Evolutionary conservation across 139 green algal genomes (phyloP), one percentile per base, ranked within the genome.

Genomic region (Microglena sp.): DNA sequence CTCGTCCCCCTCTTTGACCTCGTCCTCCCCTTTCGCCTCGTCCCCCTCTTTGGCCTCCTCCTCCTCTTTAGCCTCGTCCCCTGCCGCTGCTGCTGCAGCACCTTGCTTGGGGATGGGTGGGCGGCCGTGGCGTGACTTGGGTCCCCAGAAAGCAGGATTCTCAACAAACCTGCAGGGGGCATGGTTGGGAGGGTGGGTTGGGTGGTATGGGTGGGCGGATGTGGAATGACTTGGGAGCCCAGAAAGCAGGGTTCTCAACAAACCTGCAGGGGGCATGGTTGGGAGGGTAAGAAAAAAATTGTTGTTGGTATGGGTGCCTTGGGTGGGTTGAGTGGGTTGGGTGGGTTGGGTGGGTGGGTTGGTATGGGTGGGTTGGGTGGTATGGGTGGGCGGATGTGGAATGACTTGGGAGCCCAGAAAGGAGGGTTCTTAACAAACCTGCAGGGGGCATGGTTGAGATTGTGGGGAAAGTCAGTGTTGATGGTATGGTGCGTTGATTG

Each of bases 121-220:
- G 8, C 70, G 64, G 34, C 78, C 78, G 60, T 86, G 78, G 4
- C 82, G 68, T 6, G 76, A 55, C 69, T 93, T 96, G 33, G 92
- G 92, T 0, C 92, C 92, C 92, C 92, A 97, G 58, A 89, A 84
- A 8, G 83, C 84, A 30, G 92, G 92, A 74, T 98, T 98, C 26
- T 84, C 76, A 27, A 91, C 67, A 62, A 83, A 95, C 27, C 85
- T 77, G 64, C 74, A 83, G 27, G 72, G n/a, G 7, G 62, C 2
- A 62, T 7, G 7, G 50, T n/a, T n/a, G n/a, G n/a, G n/a, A n/a
- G n/a, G n/a, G n/a, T n/a, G n/a, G n/a, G n/a, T n/a, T n/a, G n/a
- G n/a, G n/a, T n/a, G 31, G 15, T 8, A 65, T 34, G 4, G 34
- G 34, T 18, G 58, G 58, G 8, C 70, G 64, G 34, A 76, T 76